phyloP scores from a whole-genome alignment of 2,329 filamentous ascomycete species.

The Hypoxylon sp. region DNA sequence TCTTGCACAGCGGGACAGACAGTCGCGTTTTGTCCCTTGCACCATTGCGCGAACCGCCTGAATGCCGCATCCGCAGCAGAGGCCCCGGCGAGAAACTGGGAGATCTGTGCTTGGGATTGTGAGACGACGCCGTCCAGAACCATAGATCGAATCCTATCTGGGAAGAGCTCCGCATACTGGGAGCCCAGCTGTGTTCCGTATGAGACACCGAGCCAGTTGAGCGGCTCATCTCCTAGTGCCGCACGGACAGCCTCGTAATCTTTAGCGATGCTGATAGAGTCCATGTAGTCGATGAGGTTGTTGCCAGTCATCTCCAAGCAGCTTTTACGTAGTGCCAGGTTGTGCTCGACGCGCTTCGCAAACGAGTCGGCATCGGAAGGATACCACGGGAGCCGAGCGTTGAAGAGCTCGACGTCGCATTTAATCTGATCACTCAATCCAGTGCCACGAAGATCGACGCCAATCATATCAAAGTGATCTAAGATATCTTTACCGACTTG shows the following conservation, averaged over 20 bases:
- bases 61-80: constrained; percentile 7
- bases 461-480: constrained; percentile 20
- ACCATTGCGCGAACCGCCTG: constrained; percentile 6
- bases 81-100: constrained; percentile 6
- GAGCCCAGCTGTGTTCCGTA: constrained; percentile 20
- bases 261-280: constrained; percentile 15
- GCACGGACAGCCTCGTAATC: constrained; percentile 20
- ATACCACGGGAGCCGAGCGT: background rate
- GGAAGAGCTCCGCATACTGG: constrained; percentile 23
- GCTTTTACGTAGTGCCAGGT: constrained; percentile 17
- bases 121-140: constrained; percentile 3
- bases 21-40: constrained; percentile 11
- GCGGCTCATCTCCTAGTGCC: constrained; percentile 15
- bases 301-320: constrained; percentile 13
- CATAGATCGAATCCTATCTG: constrained; percentile 20
- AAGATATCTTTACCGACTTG: constrained; percentile 7
- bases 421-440: constrained; percentile 9
- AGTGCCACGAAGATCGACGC: constrained; percentile 2
- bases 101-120: constrained; percentile 12
- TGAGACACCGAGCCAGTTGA: constrained; percentile 19
- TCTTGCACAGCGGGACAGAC: constrained; percentile 9
- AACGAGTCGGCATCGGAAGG: constrained; percentile 14
- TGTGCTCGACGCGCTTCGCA: background rate
- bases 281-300: constrained; percentile 22
- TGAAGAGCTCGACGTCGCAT: constrained; percentile 16